Conservation (phyloP, 106 monocot species). For the Allium cepa region DNA sequence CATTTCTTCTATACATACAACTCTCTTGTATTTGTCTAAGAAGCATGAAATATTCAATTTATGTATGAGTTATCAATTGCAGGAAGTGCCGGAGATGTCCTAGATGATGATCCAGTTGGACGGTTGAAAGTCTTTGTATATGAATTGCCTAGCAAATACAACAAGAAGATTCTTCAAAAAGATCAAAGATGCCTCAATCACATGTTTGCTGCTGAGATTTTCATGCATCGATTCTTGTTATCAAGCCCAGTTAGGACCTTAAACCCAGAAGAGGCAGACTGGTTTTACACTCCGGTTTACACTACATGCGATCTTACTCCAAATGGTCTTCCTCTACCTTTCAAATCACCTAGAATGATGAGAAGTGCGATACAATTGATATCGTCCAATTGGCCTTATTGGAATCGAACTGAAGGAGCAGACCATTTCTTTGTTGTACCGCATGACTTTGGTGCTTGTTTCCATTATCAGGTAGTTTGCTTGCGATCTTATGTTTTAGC, state of each 20-base stretch:
- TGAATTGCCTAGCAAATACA: constrained; percentile 57
- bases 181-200: constrained; percentile 56
- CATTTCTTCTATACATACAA: not conserved
- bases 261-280: constrained; percentile 62
- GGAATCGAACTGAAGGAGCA: constrained; percentile 62
- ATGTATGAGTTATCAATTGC: not conserved
- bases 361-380: constrained; percentile 55
- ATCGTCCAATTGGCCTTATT: constrained; percentile 57
- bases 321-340: constrained; percentile 52
- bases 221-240: constrained; percentile 55
- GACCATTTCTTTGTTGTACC: constrained; percentile 68
- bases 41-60: too few species aligned
- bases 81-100: constrained; percentile 62
- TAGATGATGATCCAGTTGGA: constrained; percentile 59
- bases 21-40: not conserved
- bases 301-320: constrained; percentile 54
- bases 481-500: too few species aligned
- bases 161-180: constrained; percentile 44
- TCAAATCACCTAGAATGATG: constrained; percentile 68
- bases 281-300: constrained; percentile 74
- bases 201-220: constrained; percentile 70
- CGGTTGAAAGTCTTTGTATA: constrained; percentile 60
- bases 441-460: constrained; percentile 69
- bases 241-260: constrained; percentile 59
- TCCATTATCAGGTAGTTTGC: constrained; percentile 46